Base-by-base conservation (phyloP, 2,329 filamentous ascomycete genomes). In the Penicillium griseofulvum region DNA sequence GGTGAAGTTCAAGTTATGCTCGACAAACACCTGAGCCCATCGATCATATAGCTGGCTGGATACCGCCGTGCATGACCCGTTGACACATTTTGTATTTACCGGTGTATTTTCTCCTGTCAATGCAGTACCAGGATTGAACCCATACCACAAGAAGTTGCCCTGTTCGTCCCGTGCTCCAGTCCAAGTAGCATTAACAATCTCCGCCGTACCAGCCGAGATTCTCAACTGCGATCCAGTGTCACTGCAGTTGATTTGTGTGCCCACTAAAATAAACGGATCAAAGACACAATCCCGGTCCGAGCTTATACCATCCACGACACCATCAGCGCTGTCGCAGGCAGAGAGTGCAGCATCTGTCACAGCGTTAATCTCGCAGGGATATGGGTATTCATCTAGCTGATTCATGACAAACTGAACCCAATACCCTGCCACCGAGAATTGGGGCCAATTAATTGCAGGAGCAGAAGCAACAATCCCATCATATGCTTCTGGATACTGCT, bases 401-500 rank as follows among this genome's bases (percentile, higher is more conserved):
- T 28, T 83, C 62, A 63, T 80, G 36, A 38, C 10, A 19, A 38
- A 38, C 36, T 19, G 36, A 12, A 17, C 5, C 36, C 17, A 38
- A 10, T 38, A 38, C 19, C 43, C 43, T 33, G 14, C 28, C 2
- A 46, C 11, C 12, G 33, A 19, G 16, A 46, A 12, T 26, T 48
- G 34, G 0, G 46, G 24, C 46, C 46, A 48, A n/a, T 33, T n/a
- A 2, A 47, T 33, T 22, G 48, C 69, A 67, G 68, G 76, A 78
- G 76, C 80, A 4, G 76, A 74, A 16, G 81, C 77, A 0, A 84
- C 62, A 12, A 81, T 74, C 16, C 83, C 83, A 57, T 85, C 81
- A 49, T 84, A 85, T 52, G 83, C 81, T 0, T 78, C 71, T 0
- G 83, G 81, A 55, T 78, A 83, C 8, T 68, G 61, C 57, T 85